Base-by-base conservation (phyloP, 192 early-diverging fungal species). In the Coemansia sp. region DNA sequence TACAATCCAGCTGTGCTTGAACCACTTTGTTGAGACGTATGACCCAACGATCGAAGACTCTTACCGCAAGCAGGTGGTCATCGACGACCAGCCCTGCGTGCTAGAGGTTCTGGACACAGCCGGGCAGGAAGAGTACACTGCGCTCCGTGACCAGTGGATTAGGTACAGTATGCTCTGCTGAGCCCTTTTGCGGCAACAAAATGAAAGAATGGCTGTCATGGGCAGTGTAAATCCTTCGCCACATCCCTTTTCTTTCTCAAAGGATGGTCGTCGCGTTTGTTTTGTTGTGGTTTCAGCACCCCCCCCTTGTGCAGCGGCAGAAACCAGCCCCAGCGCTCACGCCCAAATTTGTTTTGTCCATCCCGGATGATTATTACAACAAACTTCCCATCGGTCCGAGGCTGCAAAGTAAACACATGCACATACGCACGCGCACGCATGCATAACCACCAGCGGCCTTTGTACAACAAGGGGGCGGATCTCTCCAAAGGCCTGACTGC, bases 21-120 rank as follows among this genome's bases (percentile, higher is more conserved):
- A 86, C 79, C 87, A 87, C 75, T 89, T 89, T 77, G 86, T 85
- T 12, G 87, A 91, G 86, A 98, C 94, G 73, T 99, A 98, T 73
- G 95, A 98, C 85, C 97, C 97, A 55, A 99, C 97, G 7, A 99
- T 97, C 67, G 97, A 99, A 83, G 97, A 97, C 80, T 95, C 93
- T 17, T 99, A 98, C 81, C 86, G 95, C 63, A 96, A 95, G 85
- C 95, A 98, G 83, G 95, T 98, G 11, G 95, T 96, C 38, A 94
- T 99, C 58, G 97, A 99, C 82, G 94, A 93, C 42, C 90, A 96
- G 77, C 93, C 94, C 68, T 99, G 95, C 80, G 94, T 98, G 75
- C 82, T 99, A 32, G 95, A 99, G 82, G 93, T 99, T 73, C 86
- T 99, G 46, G 97, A 98, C 86, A 97, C 95, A 44, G 97, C 97